These are phyloP conservation scores for Lactifluus echinatus DNA, from an alignment of 768 basidiomycete genomes.

Conservation along the genomic window DNA sequence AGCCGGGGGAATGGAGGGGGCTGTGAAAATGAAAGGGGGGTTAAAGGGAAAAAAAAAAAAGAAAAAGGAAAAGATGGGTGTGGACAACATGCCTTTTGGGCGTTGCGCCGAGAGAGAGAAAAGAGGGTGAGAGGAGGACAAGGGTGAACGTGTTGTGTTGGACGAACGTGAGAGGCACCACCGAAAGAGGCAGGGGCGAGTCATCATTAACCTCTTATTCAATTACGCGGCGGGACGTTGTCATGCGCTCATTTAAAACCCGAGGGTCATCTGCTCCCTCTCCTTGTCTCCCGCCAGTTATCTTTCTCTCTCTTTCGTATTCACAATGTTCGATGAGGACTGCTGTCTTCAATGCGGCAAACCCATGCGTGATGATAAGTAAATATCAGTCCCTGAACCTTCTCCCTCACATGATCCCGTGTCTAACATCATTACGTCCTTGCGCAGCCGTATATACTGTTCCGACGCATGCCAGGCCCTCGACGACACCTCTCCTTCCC, in stretches of 20 bases:
- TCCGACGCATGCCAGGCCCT: slow-evolving; percentile 20
- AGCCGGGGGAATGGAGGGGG: slow-evolving; percentile 4
- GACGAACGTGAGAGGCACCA: background rate
- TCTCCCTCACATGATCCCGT: slow-evolving; percentile 14
- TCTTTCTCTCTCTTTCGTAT: background rate
- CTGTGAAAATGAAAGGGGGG: background rate
- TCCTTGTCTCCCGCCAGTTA: slow-evolving; percentile 1
- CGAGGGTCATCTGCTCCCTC: background rate
- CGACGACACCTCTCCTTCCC: slow-evolving; percentile 22
- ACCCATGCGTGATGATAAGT: slow-evolving; percentile 19
- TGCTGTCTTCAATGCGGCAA: slow-evolving; percentile 26
- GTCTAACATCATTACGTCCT: slow-evolving; percentile 18
- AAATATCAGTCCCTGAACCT: slow-evolving; percentile 6
- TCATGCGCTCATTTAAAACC: slow-evolving; percentile 14
- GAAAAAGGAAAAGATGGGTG: background rate
- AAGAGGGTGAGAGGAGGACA: background rate
- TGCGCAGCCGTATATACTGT: slow-evolving; percentile 22
- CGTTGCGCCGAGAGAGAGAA: slow-evolving; percentile 4
- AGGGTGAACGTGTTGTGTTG: background rate
- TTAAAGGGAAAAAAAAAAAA: background rate
- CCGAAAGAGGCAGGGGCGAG: slow-evolving; percentile 5
- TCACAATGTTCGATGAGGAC: slow-evolving; percentile 25
- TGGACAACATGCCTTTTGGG: slow-evolving; percentile 9
- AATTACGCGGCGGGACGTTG: slow-evolving; percentile 4
- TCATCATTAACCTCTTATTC: background rate